Evolutionary conservation across 805 yeast genomes (phyloP).

Genomic region (Candida maesae): DNA sequence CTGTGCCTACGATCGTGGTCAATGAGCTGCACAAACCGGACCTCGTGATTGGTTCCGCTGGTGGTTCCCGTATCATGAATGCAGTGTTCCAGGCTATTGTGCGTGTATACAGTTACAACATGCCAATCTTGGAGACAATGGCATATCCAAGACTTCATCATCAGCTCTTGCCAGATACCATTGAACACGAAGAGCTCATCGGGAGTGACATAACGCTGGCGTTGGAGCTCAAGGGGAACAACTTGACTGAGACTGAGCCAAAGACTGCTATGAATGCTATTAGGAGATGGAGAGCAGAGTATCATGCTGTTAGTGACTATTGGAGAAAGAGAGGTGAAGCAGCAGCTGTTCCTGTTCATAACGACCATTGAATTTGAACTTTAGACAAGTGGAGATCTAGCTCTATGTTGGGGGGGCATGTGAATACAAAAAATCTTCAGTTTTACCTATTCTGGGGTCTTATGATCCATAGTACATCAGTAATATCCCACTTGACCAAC

Average conservation of each 20-base stretch:
- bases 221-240: conserved; percentile 47
- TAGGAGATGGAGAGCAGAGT: conserved; percentile 33
- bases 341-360: conserved; percentile 42
- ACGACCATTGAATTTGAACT: too few species aligned
- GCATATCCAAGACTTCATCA: conserved; percentile 86
- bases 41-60: conserved; percentile 85
- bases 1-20: conserved; percentile 69
- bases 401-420: too few species aligned
- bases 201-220: conserved; percentile 37
- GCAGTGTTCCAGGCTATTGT: conserved; percentile 79
- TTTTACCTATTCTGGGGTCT: too few species aligned
- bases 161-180: conserved; percentile 73
- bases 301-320: conserved; percentile 78
- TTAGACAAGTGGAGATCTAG: too few species aligned
- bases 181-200: conserved; percentile 56
- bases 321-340: conserved; percentile 86
- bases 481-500: too few species aligned
- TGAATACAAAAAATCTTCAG: too few species aligned
- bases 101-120: conserved; percentile 53
- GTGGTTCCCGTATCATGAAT: conserved; percentile 85
- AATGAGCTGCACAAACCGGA: conserved; percentile 48
- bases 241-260: conserved; percentile 37
- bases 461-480: too few species aligned
- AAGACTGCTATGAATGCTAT: conserved; percentile 60
- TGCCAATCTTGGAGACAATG: conserved; percentile 62